Percentiles rank a stretch among this genome's conserved stretches.
These are phyloP conservation scores for Elsinoe ampelina DNA, from an alignment of 2,329 filamentous ascomycete species.

Conservation along the genomic window DNA sequence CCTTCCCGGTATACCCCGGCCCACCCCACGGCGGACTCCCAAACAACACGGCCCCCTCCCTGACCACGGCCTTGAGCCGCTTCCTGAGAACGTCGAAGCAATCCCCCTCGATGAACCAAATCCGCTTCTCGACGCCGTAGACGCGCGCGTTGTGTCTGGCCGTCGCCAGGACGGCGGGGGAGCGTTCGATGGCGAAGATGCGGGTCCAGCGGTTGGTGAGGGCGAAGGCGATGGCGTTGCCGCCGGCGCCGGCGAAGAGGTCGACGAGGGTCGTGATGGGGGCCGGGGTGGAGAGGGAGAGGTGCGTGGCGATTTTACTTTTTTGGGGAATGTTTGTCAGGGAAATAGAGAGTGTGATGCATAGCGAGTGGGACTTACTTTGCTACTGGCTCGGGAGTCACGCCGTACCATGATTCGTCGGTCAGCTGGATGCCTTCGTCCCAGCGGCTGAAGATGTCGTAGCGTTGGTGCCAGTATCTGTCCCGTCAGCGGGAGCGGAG, in stretches of 20 bases:
- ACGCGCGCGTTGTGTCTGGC: slow-evolving; percentile 85
- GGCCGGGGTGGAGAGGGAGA: slow-evolving; percentile 46
- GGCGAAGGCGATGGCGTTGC: slow-evolving; percentile 92
- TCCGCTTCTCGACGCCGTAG: slow-evolving; percentile 68
- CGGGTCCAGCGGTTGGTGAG: slow-evolving; percentile 67
- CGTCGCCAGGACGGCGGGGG: slow-evolving; percentile 71
- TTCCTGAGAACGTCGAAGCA: slow-evolving; percentile 64
- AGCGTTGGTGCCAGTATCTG: slow-evolving; percentile 85
- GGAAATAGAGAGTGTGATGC: slow-evolving; percentile 10
- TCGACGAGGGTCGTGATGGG: slow-evolving; percentile 66
- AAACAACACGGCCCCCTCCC: slow-evolving; percentile 52
- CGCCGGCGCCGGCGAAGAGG: slow-evolving; percentile 82
- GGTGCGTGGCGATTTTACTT: slow-evolving; percentile 67
- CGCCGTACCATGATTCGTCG: slow-evolving; percentile 90
- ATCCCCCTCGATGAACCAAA: slow-evolving; percentile 81
- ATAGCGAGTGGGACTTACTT: slow-evolving; percentile 44
- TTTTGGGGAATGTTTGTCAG: no score
- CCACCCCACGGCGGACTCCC: slow-evolving; percentile 67
- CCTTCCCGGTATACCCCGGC: slow-evolving; percentile 52
- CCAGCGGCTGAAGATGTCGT: slow-evolving; percentile 79
- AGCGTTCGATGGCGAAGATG: slow-evolving; percentile 82
- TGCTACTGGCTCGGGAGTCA: slow-evolving; percentile 87
- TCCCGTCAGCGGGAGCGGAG: slow-evolving; percentile 5
- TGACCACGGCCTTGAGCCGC: slow-evolving; percentile 38
- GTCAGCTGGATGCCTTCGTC: slow-evolving; percentile 85